These are phyloP conservation scores for Stromatinia cepivora DNA, from an alignment of 2,329 filamentous ascomycete genomes.

Conservation along the genomic window DNA sequence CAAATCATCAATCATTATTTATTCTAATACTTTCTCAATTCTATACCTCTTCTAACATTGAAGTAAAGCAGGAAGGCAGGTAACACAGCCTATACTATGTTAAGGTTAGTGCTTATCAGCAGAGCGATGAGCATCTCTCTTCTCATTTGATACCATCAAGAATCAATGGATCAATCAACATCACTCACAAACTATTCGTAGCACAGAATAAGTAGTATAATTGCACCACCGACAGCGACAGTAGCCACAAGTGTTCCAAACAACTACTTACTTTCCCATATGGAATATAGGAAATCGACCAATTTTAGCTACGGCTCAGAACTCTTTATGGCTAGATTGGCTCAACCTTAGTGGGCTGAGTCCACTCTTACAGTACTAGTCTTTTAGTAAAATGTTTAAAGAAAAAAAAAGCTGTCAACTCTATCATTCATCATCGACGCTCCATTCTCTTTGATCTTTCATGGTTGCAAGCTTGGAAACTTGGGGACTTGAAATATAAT, in stretches of 20 bases:
- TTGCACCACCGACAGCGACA: not conserved
- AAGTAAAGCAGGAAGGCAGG: not conserved
- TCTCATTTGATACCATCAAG: not conserved
- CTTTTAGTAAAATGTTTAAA: constrained; percentile 9
- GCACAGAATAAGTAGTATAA: not conserved
- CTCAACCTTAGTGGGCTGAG: not conserved
- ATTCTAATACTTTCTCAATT: no score
- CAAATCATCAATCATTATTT: no score
- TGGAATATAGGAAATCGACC: no score
- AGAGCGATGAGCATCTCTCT: not conserved
- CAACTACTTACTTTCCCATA: not conserved
- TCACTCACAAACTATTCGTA: no score
- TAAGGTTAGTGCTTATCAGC: not conserved
- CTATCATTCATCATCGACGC: not conserved
- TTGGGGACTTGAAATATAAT: not conserved
- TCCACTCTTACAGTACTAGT: not conserved
- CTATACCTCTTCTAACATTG: no score
- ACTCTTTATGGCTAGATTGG: constrained; percentile 5
- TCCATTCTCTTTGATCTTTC: constrained; percentile 1
- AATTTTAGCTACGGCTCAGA: not conserved
- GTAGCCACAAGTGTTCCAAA: not conserved
- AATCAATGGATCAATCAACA: not conserved
- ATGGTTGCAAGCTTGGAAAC: not conserved
- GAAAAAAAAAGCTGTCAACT: not conserved
- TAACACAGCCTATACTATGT: not conserved